Base-by-base conservation (phyloP, 805 yeast species). In the Isabelozyma pseudorhagii region DNA sequence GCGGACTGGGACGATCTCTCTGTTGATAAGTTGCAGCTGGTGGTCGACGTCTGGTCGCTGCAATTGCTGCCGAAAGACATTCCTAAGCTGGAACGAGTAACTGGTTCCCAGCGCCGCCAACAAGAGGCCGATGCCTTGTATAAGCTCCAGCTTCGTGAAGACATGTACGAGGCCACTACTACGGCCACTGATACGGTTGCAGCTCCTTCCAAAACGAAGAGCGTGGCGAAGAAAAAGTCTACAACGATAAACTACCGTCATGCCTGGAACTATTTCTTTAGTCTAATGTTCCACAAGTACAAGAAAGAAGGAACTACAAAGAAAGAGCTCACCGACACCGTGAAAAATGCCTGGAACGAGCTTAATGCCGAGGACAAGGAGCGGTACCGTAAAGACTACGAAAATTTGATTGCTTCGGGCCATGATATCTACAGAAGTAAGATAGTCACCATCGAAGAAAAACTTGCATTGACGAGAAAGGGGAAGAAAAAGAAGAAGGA, bases 281-380 rank as follows among this genome's bases (percentile, higher is more conserved):
- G 15, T 13, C 8, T 41, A 10, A 14, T 8, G 9, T 21, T 17
- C 15, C 13, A 10, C 31, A 18, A 41, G 21, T 11, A 11, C 25
- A 21, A 41, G 31, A 21, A 21, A 18, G 25, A 41, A 13, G 31
- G 31, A 11, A 5, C 28, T 8, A 31, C 36, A 4, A 31, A 31
- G n/a, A 31, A 31, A 13, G 44, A 41, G 27, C 11, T 18, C 11
- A n/a, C 21, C 11, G 21, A 27, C 11, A 10, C 13, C 13, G 28
- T 41, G 25, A n/a, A 10, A 9, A 18, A 21, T 27, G 31, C 31
- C 28, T 71, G 77, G 77, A 60, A 61, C 13, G 47, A 36, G 14
- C 45, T 70, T 59, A 50, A 55, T 8, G 47, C 51, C 38, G 67
- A 61, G 17, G 63, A 67, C 40, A 68, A 69, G 53, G 68, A 67